Evolutionary conservation across 176 grass and related monocot species (phyloP).

Genomic region (Phoenix roebelenii): DNA sequence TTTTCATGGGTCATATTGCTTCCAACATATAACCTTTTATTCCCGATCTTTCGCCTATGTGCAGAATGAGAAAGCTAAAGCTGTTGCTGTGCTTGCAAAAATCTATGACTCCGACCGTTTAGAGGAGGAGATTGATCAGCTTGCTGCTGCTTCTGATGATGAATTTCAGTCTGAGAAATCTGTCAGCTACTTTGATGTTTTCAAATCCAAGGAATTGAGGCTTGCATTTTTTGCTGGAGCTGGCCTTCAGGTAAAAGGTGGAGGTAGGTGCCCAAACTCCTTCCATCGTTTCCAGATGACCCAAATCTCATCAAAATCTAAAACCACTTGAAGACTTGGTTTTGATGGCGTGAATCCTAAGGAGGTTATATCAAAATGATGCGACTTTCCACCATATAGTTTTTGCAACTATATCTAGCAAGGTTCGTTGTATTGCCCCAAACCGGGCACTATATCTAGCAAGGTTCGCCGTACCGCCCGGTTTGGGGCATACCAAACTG

Average conservation of each 20-base stretch:
- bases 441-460: too few species aligned
- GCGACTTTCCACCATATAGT: too few species aligned
- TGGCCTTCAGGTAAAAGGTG: conserved; percentile 67
- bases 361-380: too few species aligned
- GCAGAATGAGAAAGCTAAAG: conserved; percentile 80
- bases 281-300: background rate
- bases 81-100: conserved; percentile 56
- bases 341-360: too few species aligned
- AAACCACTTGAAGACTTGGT: too few species aligned
- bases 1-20: too few species aligned
- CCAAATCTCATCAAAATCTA: too few species aligned
- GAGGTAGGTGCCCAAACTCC: background rate
- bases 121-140: conserved; percentile 71
- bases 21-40: too few species aligned
- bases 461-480: too few species aligned
- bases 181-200: conserved; percentile 58
- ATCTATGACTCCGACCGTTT: conserved; percentile 67
- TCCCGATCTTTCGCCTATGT: background rate
- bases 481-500: too few species aligned
- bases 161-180: conserved; percentile 45
- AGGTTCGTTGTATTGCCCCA: too few species aligned
- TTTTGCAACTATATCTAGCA: too few species aligned
- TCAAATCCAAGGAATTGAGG: conserved; percentile 75
- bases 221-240: conserved; percentile 89
- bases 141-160: conserved; percentile 58